Base-by-base conservation (phyloP, 306 rosid genomes). In the Sechiopsis laciniata region DNA sequence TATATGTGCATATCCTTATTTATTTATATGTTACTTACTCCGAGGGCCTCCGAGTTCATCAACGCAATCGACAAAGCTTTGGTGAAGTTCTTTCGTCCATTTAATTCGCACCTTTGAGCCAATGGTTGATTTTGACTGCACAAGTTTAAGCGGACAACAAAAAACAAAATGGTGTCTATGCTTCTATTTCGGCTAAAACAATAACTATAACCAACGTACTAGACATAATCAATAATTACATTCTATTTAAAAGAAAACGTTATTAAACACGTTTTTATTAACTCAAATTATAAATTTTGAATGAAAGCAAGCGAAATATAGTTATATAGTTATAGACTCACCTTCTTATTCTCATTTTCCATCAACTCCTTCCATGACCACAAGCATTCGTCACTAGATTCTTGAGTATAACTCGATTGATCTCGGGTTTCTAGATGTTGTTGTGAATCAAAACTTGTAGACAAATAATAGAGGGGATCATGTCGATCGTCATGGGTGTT, bases 21-120 rank as follows among this genome's bases (percentile, higher is more conserved):
- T 66, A 42, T 6, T 2, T 9, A 45, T 45, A 19, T 15, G 9
- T 22, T 21, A 70, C 74, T 70, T 70, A 70, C 74, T 70, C 24
- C 15, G 57, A 8, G 59, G 15, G 3, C 74, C 74, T 50, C 74
- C 74, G 0, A 70, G 74, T 13, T 51, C 13, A 24, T 50, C 32
- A 2, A 70, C 4, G 9, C 74, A 70, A 29, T 70, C 5, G 45
- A 24, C 14, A 14, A 70, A 70, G 4, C 16, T 24, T 16, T 21
- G 42, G 59, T 70, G 74, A 70, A 70, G 74, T 26, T 70, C 24
- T 51, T 70, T 3, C 0, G 59, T 70, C 74, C 74, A 70, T 70
- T 24, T 48, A 15, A 70, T 51, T 22, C 74, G 74, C 1, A 7
- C 14, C 59, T 70, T 70, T 1, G 45, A 51, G 24, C 0, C 17